Evolutionary conservation across 1,284 basidiomycete genomes (phyloP).

Genomic region (Tilletia setariae): DNA sequence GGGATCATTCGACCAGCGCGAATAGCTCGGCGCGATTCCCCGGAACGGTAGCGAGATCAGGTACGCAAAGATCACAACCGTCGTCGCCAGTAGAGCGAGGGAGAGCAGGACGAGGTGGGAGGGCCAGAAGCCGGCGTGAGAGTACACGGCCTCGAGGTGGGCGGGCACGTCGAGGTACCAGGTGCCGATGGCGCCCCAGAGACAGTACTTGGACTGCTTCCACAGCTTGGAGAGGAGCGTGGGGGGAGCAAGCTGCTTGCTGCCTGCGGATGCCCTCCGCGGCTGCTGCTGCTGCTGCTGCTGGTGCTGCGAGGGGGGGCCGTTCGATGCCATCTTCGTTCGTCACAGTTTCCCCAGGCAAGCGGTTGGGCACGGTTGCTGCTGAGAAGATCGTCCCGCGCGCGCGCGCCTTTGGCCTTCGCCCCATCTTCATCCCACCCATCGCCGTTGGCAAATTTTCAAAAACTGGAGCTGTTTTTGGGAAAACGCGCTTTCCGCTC

Average conservation of each 20-base stretch:
- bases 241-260: background rate
- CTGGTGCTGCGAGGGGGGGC: no score
- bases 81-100: slow-evolving; percentile 18
- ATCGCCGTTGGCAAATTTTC: no score
- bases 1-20: slow-evolving; percentile 26
- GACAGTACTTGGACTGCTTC: slow-evolving; percentile 38
- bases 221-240: slow-evolving; percentile 24
- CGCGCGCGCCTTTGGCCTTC: no score
- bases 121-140: background rate
- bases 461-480: no score
- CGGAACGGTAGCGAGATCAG: slow-evolving; percentile 28
- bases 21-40: slow-evolving; percentile 25
- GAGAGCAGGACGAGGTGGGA: slow-evolving; percentile 21
- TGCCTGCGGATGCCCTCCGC: background rate
- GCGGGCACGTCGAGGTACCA: slow-evolving; percentile 31
- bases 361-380: no score
- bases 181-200: slow-evolving; percentile 21
- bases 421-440: no score
- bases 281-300: background rate
- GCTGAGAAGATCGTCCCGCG: no score
- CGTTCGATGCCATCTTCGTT: no score
- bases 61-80: slow-evolving; percentile 27
- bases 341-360: no score
- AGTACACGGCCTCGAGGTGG: slow-evolving; percentile 25
- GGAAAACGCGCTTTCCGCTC: no score